Conservation (phyloP, 1,284 basidiomycete genomes). For the Tranzscheliella williamsii region DNA sequence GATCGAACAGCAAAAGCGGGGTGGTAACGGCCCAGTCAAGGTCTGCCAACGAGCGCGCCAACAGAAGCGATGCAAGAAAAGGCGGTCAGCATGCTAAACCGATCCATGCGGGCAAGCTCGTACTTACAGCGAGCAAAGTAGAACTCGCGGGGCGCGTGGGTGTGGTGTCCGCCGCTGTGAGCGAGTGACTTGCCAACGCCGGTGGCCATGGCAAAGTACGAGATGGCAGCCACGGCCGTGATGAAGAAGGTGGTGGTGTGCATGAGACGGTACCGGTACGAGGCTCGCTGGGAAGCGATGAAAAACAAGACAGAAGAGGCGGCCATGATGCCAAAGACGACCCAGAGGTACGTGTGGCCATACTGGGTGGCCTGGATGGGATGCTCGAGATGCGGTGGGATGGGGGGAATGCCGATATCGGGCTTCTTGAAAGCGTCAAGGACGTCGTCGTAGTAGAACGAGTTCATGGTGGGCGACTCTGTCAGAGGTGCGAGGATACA, state of each 20-base stretch:
- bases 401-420: slow-evolving; percentile 41
- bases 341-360: slow-evolving; percentile 48
- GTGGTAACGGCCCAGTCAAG: slow-evolving; percentile 51
- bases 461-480: slow-evolving; percentile 28
- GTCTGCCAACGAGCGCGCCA: slow-evolving; percentile 29
- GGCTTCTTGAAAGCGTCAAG: slow-evolving; percentile 39
- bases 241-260: slow-evolving; percentile 49
- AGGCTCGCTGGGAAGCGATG: slow-evolving; percentile 42
- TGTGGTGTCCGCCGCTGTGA: slow-evolving; percentile 17
- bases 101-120: neutral
- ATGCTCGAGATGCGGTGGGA: slow-evolving; percentile 41
- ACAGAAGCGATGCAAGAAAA: no score
- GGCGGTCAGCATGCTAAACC: slow-evolving; percentile 2
- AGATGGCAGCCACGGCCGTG: slow-evolving; percentile 39
- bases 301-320: slow-evolving; percentile 41
- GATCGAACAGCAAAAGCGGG: slow-evolving; percentile 47
- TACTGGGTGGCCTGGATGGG: slow-evolving; percentile 35
- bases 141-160: slow-evolving; percentile 29
- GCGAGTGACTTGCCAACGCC: slow-evolving; percentile 40
- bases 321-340: slow-evolving; percentile 46
- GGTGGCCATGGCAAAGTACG: slow-evolving; percentile 53
- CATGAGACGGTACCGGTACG: slow-evolving; percentile 50
- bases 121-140: slow-evolving; percentile 46
- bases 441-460: slow-evolving; percentile 46
- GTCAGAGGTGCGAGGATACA: no score